Base-by-base conservation (phyloP, 1,284 basidiomycete genomes). In the Sphaerobolus stellatus region DNA sequence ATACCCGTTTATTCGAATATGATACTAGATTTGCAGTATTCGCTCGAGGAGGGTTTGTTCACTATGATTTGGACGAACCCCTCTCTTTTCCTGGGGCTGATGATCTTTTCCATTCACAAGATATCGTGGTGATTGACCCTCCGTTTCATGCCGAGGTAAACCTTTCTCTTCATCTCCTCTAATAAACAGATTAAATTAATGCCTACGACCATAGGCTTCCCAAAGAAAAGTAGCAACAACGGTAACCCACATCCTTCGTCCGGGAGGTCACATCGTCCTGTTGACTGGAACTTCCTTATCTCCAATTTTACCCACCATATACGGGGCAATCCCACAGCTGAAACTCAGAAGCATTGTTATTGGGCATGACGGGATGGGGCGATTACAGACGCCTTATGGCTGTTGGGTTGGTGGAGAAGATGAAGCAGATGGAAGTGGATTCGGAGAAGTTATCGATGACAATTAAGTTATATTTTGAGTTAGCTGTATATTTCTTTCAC, bases 111-210 rank as follows among this genome's bases (percentile, higher is more conserved):
- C 27, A 22, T 16, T 41, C 46, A 3, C 45, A 48, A 30, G 52
- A 54, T 31, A 45, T 48, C 11, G 46, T 54, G 2, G 47, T 54
- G 20, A 36, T 54, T 14, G 46, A 49, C 28, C 52, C 52, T 18
- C 52, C 52, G 14, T 54, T 41, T 30, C 52, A 54, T 30, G 34
- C 30, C 31, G 45, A 48, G 33, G 47, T 54, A 48, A 27, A n/a
- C 9, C 13, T 5, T n/a, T 4, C 38, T 31, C 11, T 27, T 13
- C 31, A 20, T 28, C 30, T 18, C 25, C 13, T 51, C 11, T 2
- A 16, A 30, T 5, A 6, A 14, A 14, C 16, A 18, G 27, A 28
- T 28, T 18, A 7, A 28, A 27, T 41, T n/a, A 41, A 41, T 20
- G 22, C n/a, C 18, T 29, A 34, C 24, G 5, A 16, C 22, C 34